Base-by-base conservation (phyloP, 1,284 basidiomycete species). In the Mycena sp. region DNA sequence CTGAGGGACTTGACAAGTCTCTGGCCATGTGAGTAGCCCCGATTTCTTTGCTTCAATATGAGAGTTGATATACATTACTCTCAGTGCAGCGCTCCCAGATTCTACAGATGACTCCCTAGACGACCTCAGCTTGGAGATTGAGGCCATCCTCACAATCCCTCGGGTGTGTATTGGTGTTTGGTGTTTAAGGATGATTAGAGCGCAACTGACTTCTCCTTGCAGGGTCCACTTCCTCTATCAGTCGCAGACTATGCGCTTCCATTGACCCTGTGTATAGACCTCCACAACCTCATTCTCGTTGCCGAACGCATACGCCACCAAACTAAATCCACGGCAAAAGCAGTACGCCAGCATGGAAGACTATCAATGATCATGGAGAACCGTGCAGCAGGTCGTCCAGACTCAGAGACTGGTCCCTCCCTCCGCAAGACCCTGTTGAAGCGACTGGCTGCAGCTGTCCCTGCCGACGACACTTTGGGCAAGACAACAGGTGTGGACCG, bases 311-410 rank as follows among this genome's bases (percentile, higher is more conserved):
- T 17, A 30, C 52, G 52, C 4, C 52, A 54, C 21, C 40, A 54
- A 21, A 54, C 52, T 21, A 54, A 54, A n/a, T 43, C 52, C 17
- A 54, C 52, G 6, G 41, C 28, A 4, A 54, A 54, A 17, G 52
- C 52, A 6, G 40, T 54, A 10, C 40, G 52, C 2, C 37, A 41
- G 21, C 52, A 44, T 11, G 52, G 52, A 1, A 38, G 52, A 6
- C 28, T 40, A 2, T 54, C 52, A 1, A 43, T 21, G 0, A 19
- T 19, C 19, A 54, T 54, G 52, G n/a, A 11, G 19, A 54, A 54
- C 30, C 52, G 52, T 1, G 35, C 23, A 4, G 35, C 28, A 19
- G 3, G 7, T 21, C 17, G 17, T 14, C 6, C 23, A 10, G 17
- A 25, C 3, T 21, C 43, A 19, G 51, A 41, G 12, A 6, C 16